These are phyloP conservation scores for Pestalotiopsis sp. DNA, from an alignment of 2,329 filamentous ascomycete genomes.

Conservation along the genomic window DNA sequence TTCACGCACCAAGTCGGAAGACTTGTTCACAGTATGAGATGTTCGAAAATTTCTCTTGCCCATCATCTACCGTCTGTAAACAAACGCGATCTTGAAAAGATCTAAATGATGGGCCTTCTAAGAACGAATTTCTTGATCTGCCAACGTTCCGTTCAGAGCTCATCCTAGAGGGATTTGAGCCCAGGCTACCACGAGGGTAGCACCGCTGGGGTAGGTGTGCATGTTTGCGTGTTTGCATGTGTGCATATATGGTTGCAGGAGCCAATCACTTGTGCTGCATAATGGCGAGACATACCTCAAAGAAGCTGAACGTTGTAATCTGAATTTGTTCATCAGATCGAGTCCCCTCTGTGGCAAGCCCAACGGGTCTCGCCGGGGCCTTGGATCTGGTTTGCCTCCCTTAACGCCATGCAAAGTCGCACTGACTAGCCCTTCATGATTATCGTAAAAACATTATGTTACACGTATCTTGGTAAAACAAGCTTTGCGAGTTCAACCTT, in stretches of 20 bases:
- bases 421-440: slow-evolving; percentile 4
- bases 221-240: neutral
- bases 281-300: slow-evolving; percentile 5
- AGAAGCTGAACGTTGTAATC: slow-evolving; percentile 12
- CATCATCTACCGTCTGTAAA: slow-evolving; percentile 27
- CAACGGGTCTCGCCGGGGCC: neutral
- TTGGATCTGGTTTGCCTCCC: neutral
- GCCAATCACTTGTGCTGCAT: slow-evolving; percentile 4
- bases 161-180: slow-evolving; percentile 67
- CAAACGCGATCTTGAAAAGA: slow-evolving; percentile 23
- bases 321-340: slow-evolving; percentile 14
- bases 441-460: slow-evolving; percentile 5
- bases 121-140: slow-evolving; percentile 50
- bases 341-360: neutral
- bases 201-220: slow-evolving; percentile 62
- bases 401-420: slow-evolving; percentile 14
- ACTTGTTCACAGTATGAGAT: slow-evolving; percentile 18
- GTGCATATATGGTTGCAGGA: neutral
- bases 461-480: neutral
- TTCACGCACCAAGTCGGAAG: neutral
- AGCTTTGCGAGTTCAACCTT: slow-evolving; percentile 29
- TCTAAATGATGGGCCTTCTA: slow-evolving; percentile 36
- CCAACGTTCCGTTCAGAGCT: slow-evolving; percentile 85
- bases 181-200: slow-evolving; percentile 75
- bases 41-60: slow-evolving; percentile 42